These are phyloP conservation scores for Colletotrichum acutatum DNA, from an alignment of 2,329 filamentous ascomycete genomes.

Conservation along the genomic window DNA sequence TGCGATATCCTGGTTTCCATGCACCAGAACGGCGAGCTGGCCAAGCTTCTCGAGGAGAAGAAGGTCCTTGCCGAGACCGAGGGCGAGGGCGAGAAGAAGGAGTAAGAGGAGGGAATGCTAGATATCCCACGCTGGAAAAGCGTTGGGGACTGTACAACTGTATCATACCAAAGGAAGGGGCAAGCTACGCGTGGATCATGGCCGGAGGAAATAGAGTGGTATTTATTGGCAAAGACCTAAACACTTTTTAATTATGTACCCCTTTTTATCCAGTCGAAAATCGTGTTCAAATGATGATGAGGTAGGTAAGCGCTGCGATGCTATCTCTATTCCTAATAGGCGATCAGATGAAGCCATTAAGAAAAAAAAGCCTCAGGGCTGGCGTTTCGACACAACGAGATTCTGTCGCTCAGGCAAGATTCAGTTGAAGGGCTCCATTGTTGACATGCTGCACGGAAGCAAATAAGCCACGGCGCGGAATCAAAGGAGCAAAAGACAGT, in stretches of 20 bases:
- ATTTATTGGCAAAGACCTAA: neutral
- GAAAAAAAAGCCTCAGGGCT: too few species aligned
- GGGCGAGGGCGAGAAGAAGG: slow-evolving; percentile 47
- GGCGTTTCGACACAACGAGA: too few species aligned
- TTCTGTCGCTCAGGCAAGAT: neutral
- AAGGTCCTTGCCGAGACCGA: slow-evolving; percentile 76
- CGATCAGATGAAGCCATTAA: neutral
- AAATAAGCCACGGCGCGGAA: too few species aligned
- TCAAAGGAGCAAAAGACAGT: too few species aligned
- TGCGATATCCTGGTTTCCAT: slow-evolving; percentile 97
- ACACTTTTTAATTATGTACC: neutral
- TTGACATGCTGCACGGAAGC: too few species aligned
- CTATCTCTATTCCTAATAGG: neutral
- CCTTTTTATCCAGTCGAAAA: neutral
- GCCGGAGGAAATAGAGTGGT: slow-evolving; percentile 20
- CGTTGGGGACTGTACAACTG: slow-evolving; percentile 30
- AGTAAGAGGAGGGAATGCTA: slow-evolving; percentile 35
- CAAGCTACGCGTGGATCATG: slow-evolving; percentile 1
- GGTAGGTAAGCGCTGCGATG: neutral
- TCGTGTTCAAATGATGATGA: neutral
- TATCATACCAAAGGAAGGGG: slow-evolving; percentile 26
- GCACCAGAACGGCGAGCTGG: slow-evolving; percentile 95
- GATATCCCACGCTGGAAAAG: neutral
- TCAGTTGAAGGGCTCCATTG: too few species aligned
- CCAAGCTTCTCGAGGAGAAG: slow-evolving; percentile 93